phyloP scores from a whole-genome alignment of 345 rosid species.

The Gossypium thurberi region DNA sequence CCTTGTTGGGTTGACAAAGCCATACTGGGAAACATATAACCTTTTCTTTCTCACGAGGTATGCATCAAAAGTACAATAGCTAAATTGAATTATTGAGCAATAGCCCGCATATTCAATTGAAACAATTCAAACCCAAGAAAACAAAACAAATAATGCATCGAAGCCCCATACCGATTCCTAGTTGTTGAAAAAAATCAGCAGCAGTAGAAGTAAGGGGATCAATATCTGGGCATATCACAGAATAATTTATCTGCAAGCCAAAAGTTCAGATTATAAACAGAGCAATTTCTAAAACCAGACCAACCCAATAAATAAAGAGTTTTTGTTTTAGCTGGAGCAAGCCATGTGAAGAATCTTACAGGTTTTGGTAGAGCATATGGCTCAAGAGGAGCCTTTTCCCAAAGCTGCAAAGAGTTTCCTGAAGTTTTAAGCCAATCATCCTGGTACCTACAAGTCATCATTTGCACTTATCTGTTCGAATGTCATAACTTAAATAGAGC shows the following conservation, averaged over 20 bases:
- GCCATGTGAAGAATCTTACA: conserved; percentile 38
- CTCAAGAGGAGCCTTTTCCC: conserved; percentile 99
- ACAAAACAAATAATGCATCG: neutral
- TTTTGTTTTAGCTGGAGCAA: neutral
- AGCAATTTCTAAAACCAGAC: conserved; percentile 2
- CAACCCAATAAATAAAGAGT: conserved; percentile 3
- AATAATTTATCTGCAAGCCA: conserved; percentile 59
- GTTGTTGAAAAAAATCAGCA: conserved; percentile 92
- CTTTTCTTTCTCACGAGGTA: neutral
- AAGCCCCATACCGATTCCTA: conserved; percentile 61
- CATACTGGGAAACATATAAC: neutral
- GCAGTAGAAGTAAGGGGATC: conserved; percentile 91
- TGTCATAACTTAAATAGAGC: neutral
- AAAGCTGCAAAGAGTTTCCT: conserved; percentile 64
- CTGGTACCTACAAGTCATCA: conserved; percentile 62
- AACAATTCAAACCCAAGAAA: neutral
- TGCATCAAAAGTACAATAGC: neutral
- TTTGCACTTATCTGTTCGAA: conserved; percentile 1
- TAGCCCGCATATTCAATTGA: neutral
- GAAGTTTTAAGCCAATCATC: conserved; percentile 98
- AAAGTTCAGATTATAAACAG: neutral
- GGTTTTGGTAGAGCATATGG: conserved; percentile 84
- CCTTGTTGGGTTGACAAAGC: neutral
- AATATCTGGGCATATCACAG: conserved; percentile 90
- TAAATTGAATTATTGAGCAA: neutral